Conservation (phyloP, 495 filamentous ascomycete species). For the Lichina pygmaea region DNA sequence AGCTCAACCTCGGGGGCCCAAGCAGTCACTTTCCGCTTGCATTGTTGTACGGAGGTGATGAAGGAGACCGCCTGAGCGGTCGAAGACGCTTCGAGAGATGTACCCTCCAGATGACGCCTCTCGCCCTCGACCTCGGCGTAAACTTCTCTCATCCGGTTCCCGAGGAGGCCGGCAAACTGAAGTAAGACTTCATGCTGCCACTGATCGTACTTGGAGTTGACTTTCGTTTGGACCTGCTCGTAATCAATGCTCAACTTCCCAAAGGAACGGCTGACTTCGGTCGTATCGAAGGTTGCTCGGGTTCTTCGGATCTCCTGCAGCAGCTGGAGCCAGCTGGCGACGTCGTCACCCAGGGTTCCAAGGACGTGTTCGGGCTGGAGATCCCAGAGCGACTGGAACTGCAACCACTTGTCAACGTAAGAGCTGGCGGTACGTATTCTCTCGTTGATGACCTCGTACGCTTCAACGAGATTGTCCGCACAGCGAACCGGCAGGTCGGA, state of each 20-base stretch:
- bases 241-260: constrained; percentile 89
- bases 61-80: constrained; percentile 93
- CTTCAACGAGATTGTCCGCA: constrained; percentile 43
- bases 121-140: constrained; percentile 73
- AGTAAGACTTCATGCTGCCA: constrained; percentile 94
- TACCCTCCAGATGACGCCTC: constrained; percentile 62
- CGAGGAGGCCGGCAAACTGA: constrained; percentile 73
- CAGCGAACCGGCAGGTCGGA: constrained; percentile 66
- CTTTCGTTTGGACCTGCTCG: constrained; percentile 90
- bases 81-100: constrained; percentile 72
- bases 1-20: constrained; percentile 92
- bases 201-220: constrained; percentile 96
- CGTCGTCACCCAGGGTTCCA: constrained; percentile 65
- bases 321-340: constrained; percentile 77
- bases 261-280: constrained; percentile 70
- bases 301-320: constrained; percentile 88
- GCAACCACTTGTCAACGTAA: constrained; percentile 92
- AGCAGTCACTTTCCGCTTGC: constrained; percentile 67
- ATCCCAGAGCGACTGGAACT: constrained; percentile 98
- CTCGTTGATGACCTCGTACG: constrained; percentile 55
- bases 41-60: constrained; percentile 91
- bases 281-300: constrained; percentile 82
- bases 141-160: constrained; percentile 72
- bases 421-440: constrained; percentile 46
- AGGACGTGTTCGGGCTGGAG: constrained; percentile 87